These are phyloP conservation scores for Sextonia rubra DNA, from an alignment of 164 flowering plant genomes.

Conservation along the genomic window DNA sequence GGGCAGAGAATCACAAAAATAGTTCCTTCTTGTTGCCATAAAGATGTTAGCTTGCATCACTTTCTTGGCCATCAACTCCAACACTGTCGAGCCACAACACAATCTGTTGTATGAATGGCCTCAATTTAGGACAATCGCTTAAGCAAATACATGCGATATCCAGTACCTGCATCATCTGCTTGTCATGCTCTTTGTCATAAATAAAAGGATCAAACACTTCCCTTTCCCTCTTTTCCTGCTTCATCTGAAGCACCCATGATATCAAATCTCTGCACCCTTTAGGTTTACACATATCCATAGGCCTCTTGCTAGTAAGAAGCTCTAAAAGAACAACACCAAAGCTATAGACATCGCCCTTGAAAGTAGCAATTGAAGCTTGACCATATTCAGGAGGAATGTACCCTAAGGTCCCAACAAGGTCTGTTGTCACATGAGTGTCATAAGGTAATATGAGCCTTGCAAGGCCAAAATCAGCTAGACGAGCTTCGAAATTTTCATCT, in stretches of 20 bases:
- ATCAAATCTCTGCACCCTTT: conserved; percentile 55
- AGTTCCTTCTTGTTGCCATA: background rate
- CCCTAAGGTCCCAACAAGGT: conserved; percentile 81
- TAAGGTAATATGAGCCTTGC: conserved; percentile 64
- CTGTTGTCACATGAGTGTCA: conserved; percentile 79
- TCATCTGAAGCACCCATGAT: conserved; percentile 76
- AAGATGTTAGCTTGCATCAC: background rate
- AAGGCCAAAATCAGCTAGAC: conserved; percentile 85
- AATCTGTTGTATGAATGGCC: conserved; percentile 58
- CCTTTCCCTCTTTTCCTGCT: conserved; percentile 43
- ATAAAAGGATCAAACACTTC: conserved; percentile 66
- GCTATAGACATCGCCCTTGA: conserved; percentile 79
- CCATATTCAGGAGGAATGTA: conserved; percentile 89
- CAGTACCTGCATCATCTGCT: conserved; percentile 44
- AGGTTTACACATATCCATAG: conserved; percentile 74
- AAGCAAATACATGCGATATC: conserved; percentile 66
- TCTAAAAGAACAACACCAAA: conserved; percentile 86
- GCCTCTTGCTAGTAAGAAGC: conserved; percentile 77
- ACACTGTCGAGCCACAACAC: conserved; percentile 65
- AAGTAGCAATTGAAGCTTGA: conserved; percentile 65
- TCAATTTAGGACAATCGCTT: conserved; percentile 44
- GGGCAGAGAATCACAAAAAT: background rate
- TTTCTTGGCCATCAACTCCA: conserved; percentile 15
- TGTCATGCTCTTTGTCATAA: conserved; percentile 40
- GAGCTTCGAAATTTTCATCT: conserved; percentile 66